These are phyloP conservation scores for Malania oleifera DNA, from an alignment of 164 flowering plant genomes.

Conservation along the genomic window DNA sequence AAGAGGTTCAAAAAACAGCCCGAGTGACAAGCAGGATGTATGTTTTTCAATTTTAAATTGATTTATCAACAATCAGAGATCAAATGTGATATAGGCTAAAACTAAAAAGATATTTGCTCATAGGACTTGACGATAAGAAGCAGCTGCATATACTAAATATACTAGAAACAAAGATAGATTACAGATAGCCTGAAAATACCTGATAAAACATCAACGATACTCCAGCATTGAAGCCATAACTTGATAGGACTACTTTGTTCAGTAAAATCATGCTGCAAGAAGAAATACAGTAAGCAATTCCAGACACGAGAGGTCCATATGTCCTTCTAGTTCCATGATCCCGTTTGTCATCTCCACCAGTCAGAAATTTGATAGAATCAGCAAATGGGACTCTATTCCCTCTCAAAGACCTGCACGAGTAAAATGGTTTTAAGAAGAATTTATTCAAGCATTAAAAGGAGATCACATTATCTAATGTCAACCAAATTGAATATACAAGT, in stretches of 20 bases:
- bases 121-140: too few relatives aligned
- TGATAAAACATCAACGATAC: constrained; percentile 83
- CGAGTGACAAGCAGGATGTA: too few relatives aligned
- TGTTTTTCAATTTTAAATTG: too few relatives aligned
- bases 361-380: constrained; percentile 11
- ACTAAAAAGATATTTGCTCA: too few relatives aligned
- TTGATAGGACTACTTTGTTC: constrained; percentile 68
- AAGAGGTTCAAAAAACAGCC: too few relatives aligned
- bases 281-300: constrained; percentile 72
- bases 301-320: constrained; percentile 66
- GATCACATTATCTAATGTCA: too few relatives aligned
- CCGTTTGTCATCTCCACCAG: constrained; percentile 29
- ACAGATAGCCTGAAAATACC: constrained; percentile 26
- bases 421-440: too few relatives aligned
- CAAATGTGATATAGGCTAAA: too few relatives aligned
- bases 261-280: constrained; percentile 87
- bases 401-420: constrained; percentile 27
- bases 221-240: constrained; percentile 73
- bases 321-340: constrained; percentile 35
- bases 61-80: too few relatives aligned
- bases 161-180: too few relatives aligned
- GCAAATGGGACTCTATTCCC: constrained; percentile 21
- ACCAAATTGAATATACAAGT: too few relatives aligned
- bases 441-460: background rate
- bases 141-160: too few relatives aligned